These are phyloP conservation scores for Fagopyrum esculentum DNA, from an alignment of 148 eudicot species.

Conservation along the genomic window DNA sequence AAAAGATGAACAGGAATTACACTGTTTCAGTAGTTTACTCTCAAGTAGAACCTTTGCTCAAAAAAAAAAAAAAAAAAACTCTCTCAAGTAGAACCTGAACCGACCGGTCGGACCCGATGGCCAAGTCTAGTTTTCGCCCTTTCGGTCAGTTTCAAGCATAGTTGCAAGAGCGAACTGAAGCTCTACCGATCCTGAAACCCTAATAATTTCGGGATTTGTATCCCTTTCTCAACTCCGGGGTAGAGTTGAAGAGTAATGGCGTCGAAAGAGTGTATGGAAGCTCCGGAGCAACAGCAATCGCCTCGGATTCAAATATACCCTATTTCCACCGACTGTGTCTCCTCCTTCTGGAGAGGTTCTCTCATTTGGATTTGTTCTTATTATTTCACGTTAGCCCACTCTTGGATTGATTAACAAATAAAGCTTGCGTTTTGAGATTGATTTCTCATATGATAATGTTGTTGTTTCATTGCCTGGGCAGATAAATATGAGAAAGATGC, in stretches of 20 bases:
- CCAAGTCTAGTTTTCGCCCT: too few species aligned
- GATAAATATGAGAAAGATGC: constrained; percentile 95
- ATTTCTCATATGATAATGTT: constrained; percentile 6
- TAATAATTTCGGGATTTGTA: background rate
- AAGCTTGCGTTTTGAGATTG: background rate
- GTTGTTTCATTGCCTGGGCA: constrained; percentile 24
- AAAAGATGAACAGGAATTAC: too few species aligned
- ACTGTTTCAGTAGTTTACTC: too few species aligned
- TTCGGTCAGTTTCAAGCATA: too few species aligned
- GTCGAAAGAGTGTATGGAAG: background rate
- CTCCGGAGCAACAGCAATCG: constrained; percentile 7
- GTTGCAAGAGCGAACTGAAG: too few species aligned
- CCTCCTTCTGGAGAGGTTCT: constrained; percentile 82
- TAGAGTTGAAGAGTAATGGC: constrained; percentile 6
- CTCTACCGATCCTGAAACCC: background rate
- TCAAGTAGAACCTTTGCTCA: too few species aligned
- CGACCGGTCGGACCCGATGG: too few species aligned
- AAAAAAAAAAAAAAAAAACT: too few species aligned
- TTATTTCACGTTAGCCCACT: background rate
- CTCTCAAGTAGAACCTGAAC: too few species aligned
- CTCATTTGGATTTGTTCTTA: background rate
- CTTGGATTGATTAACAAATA: background rate
- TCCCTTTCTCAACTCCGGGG: background rate
- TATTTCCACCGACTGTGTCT: constrained; percentile 48
- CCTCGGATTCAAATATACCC: constrained; percentile 61